Percentiles rank a stretch among this genome's conserved stretches.
phyloP scores from a whole-genome alignment of 1,284 basidiomycete species.

The Singerocomus inundabilis region DNA sequence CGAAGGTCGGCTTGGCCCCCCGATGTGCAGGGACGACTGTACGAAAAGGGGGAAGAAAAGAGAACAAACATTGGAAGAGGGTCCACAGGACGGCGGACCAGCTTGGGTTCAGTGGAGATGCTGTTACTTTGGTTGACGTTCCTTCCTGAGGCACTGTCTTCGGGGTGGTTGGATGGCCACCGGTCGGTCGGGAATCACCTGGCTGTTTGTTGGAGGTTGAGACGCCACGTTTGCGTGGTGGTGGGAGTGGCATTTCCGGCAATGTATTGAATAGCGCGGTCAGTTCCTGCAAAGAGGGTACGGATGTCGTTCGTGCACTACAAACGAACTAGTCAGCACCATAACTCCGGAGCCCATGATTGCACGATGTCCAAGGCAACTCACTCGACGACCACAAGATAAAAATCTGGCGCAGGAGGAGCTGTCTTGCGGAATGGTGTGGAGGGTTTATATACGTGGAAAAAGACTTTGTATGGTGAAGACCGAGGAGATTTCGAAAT shows the following conservation, averaged over 20 bases:
- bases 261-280: constrained; percentile 59
- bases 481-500: not conserved
- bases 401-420: constrained; percentile 84
- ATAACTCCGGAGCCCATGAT: not conserved
- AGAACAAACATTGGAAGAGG: constrained; percentile 3
- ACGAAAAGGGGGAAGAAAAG: constrained; percentile 12
- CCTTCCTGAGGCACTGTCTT: constrained; percentile 1
- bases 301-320: constrained; percentile 70
- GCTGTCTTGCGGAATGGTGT: constrained; percentile 81
- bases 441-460: constrained; percentile 88
- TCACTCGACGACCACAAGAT: constrained; percentile 83
- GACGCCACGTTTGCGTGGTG: constrained; percentile 44
- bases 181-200: constrained; percentile 10
- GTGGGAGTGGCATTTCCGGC: constrained; percentile 55
- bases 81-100: not conserved
- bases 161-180: constrained; percentile 13
- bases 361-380: constrained; percentile 28
- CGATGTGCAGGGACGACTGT: constrained; percentile 19
- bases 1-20: constrained; percentile 36
- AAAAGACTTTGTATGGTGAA: constrained; percentile 79
- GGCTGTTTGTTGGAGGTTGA: constrained; percentile 14
- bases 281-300: constrained; percentile 72
- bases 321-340: not conserved
- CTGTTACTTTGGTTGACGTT: not conserved
- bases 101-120: not conserved